phyloP scores from a whole-genome alignment of 78 protist genomes.

The Dictyostelium brefeldianum region DNA sequence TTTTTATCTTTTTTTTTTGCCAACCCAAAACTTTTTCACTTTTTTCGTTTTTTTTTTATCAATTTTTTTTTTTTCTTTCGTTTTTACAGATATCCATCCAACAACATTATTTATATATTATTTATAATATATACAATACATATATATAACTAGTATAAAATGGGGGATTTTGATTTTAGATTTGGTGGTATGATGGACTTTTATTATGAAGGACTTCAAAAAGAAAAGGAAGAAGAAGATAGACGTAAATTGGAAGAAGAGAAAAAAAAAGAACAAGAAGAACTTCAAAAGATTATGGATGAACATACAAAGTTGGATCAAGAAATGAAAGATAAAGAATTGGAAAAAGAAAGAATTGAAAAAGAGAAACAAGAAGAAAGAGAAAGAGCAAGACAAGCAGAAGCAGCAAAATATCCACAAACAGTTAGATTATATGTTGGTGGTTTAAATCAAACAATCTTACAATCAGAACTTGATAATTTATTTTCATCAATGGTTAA shows the following conservation, averaged over 20 bases:
- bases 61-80: background rate
- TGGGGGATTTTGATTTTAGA: conserved; percentile 63
- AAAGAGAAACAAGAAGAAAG: conserved; percentile 8
- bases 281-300: background rate
- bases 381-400: conserved; percentile 3
- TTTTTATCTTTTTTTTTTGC: background rate
- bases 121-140: background rate
- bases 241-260: background rate
- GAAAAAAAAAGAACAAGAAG: conserved; percentile 10
- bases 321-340: conserved; percentile 7
- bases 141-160: background rate
- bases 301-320: background rate
- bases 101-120: background rate
- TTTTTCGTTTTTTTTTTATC: background rate
- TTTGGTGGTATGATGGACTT: conserved; percentile 47
- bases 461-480: background rate
- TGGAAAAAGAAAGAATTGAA: conserved; percentile 32
- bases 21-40: too few relatives aligned
- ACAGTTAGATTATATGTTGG: conserved; percentile 38
- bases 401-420: conserved; percentile 33
- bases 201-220: conserved; percentile 13
- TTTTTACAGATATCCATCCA: too few relatives aligned
- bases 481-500: conserved; percentile 18
- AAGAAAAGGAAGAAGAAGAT: conserved; percentile 36
- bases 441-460: conserved; percentile 14